Evolutionary conservation across 75 land plant species (phyloP).

Genomic region (Selaginella moellendorffii): DNA sequence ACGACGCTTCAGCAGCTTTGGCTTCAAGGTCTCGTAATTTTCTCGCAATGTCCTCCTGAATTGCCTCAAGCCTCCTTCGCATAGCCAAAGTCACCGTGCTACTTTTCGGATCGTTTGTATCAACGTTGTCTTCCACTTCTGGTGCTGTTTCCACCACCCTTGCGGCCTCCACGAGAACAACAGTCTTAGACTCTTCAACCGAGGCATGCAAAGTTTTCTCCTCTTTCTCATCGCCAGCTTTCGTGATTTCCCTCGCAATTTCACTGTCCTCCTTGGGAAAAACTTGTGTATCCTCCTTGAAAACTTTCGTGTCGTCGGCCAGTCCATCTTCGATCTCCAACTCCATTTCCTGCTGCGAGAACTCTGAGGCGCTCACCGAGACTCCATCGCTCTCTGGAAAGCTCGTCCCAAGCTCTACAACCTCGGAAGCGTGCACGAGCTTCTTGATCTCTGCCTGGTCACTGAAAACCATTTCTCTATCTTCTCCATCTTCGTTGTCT

Average conservation of each 20-base stretch:
- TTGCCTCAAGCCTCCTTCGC: constrained; percentile 17
- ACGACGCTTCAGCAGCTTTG: constrained; percentile 28
- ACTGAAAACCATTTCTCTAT: neutral
- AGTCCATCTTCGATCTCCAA: constrained; percentile 1
- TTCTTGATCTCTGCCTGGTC: neutral
- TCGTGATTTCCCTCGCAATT: neutral
- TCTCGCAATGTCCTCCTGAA: constrained; percentile 23
- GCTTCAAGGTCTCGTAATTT: constrained; percentile 27
- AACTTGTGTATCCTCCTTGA: too few relatives aligned
- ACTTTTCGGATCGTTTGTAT: too few relatives aligned
- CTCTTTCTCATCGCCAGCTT: neutral
- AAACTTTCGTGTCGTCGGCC: too few relatives aligned
- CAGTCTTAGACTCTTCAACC: neutral
- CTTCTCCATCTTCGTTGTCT: constrained; percentile 2
- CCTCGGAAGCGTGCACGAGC: neutral
- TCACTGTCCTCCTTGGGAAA: too few relatives aligned
- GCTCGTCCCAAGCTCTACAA: neutral
- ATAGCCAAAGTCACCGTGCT: neutral
- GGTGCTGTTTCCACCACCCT: neutral
- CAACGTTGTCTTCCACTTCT: neutral
- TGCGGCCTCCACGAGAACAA: neutral
- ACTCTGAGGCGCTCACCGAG: neutral
- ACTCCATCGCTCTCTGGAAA: constrained; percentile 7
- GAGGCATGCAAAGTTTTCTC: neutral
- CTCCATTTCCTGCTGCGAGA: neutral